A percentile compares a stretch with the other conserved stretches of the same genome.
These are phyloP conservation scores for Intubia oerlemansii DNA, from an alignment of 2,329 filamentous ascomycete species.

Conservation along the genomic window DNA sequence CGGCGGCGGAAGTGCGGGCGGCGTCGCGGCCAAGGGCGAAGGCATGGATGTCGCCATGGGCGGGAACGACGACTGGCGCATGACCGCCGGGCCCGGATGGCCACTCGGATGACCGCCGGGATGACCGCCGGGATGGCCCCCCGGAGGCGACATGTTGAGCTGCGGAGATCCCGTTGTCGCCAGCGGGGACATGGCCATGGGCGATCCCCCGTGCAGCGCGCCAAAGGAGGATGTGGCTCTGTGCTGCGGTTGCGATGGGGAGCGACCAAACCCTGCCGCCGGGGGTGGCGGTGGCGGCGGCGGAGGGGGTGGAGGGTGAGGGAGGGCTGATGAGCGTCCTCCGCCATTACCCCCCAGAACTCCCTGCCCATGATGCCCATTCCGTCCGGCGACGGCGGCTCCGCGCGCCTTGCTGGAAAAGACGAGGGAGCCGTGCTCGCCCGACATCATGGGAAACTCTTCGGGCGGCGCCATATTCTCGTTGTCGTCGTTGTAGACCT, in stretches of 20 bases:
- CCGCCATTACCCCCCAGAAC: no score
- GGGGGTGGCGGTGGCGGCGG: background rate
- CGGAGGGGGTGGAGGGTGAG: background rate
- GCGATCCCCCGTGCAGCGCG: constrained; percentile 4
- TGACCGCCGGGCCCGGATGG: background rate
- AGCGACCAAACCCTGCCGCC: background rate
- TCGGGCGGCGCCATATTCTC: background rate
- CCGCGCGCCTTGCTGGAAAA: no score
- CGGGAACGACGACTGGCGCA: background rate
- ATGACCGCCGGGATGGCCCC: no score
- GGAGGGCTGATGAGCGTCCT: no score
- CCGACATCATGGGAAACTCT: background rate
- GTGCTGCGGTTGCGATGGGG: background rate
- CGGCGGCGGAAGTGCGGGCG: background rate
- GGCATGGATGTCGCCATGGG: background rate
- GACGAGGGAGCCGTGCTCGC: background rate
- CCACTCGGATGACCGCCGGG: background rate
- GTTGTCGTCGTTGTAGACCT: no score
- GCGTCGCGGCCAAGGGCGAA: background rate
- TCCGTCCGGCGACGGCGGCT: no score
- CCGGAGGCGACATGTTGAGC: no score
- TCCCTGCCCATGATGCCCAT: no score
- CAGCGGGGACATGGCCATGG: background rate
- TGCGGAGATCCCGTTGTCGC: background rate
- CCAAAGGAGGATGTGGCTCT: background rate